A percentile compares a stretch with the other conserved stretches of the same genome.
phyloP scores from a whole-genome alignment of 768 basidiomycete genomes.

The Naganishia friedmannii region DNA sequence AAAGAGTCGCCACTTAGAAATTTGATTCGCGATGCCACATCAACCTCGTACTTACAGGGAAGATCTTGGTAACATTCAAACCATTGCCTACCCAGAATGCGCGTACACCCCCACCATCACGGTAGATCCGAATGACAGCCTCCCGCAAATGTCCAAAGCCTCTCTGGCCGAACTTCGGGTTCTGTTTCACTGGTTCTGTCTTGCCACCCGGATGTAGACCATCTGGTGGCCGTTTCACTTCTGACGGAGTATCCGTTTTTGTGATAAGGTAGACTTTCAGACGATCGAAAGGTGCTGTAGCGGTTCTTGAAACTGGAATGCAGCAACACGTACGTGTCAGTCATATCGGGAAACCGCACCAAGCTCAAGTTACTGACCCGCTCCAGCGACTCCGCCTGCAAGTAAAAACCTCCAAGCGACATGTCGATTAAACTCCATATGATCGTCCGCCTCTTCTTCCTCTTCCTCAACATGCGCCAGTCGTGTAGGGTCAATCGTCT shows the following conservation, averaged over 20 bases:
- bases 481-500: conserved; percentile 6
- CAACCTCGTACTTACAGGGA: conserved; percentile 58
- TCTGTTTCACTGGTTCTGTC: conserved; percentile 55
- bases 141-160: conserved; percentile 59
- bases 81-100: conserved; percentile 96
- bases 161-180: conserved; percentile 34
- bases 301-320: conserved; percentile 79
- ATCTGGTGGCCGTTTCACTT: conserved; percentile 51
- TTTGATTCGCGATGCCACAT: background rate
- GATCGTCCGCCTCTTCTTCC: conserved; percentile 62
- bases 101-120: conserved; percentile 74
- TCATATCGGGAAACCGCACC: background rate
- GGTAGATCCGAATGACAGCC: conserved; percentile 77
- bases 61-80: conserved; percentile 89
- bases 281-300: conserved; percentile 95
- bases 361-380: conserved; percentile 60
- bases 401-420: conserved; percentile 83
- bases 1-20: conserved; percentile 7
- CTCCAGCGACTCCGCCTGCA: conserved; percentile 92
- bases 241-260: conserved; percentile 32
- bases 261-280: conserved; percentile 96
- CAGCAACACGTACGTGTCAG: too few relatives aligned
- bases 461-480: conserved; percentile 38
- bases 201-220: conserved; percentile 54
- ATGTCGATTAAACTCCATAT: conserved; percentile 63